Evolutionary conservation across 306 rosid genomes (phyloP).

Genomic region (Begonia peltatifolia): DNA sequence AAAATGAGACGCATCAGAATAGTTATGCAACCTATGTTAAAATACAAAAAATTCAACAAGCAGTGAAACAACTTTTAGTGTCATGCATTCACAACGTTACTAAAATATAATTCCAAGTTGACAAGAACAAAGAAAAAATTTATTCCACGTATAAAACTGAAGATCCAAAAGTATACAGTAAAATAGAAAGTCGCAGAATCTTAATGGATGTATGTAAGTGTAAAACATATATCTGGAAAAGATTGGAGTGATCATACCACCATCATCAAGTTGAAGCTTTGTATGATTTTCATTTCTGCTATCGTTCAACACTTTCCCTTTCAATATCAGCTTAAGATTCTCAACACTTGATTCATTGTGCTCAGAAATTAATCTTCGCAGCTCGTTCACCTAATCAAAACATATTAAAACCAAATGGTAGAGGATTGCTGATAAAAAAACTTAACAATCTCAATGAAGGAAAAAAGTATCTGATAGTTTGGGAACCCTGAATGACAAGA

Average conservation of each 20-base stretch:
- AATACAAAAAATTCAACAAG: too few relatives aligned
- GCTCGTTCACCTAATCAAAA: conserved; percentile 45
- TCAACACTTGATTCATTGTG: conserved; percentile 37
- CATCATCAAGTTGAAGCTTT: conserved; percentile 38
- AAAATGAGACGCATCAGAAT: too few relatives aligned
- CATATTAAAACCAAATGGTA: conserved; percentile 5
- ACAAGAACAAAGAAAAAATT: not conserved
- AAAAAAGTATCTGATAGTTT: not conserved
- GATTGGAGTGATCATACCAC: conserved; percentile 34
- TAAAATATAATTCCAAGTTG: too few relatives aligned
- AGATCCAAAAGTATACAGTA: not conserved
- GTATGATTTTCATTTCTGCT: conserved; percentile 40
- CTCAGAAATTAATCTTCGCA: conserved; percentile 53
- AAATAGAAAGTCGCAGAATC: not conserved
- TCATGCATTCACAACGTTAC: too few relatives aligned
- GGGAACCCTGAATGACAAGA: not conserved
- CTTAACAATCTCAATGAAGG: not conserved
- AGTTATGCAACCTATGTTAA: too few relatives aligned
- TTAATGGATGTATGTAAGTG: not conserved
- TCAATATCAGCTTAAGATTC: conserved; percentile 60
- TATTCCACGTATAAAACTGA: not conserved
- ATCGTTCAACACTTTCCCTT: conserved; percentile 62
- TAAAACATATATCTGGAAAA: conserved; percentile 1
- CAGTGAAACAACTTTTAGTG: not conserved
- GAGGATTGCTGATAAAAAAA: not conserved